Base-by-base conservation (phyloP, 495 filamentous ascomycete genomes). In the Hypoxylon crocopeplum region DNA sequence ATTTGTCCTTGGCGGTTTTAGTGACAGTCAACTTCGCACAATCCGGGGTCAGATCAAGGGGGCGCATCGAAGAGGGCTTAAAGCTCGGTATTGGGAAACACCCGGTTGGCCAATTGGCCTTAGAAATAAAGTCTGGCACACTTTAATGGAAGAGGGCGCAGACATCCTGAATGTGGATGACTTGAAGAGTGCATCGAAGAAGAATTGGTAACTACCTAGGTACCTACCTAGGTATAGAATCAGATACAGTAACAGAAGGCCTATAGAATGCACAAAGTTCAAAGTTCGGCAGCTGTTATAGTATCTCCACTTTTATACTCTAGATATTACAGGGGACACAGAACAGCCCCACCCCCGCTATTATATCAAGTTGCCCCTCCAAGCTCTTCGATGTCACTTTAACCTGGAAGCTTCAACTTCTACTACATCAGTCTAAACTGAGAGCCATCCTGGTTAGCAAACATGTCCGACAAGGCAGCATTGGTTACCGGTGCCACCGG, bases 401-500 rank as follows among this genome's bases (percentile, higher is more conserved):
- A 16, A 19, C 29, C 10, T 30, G 16, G 7, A 27, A n/a, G n/a
- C 45, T 37, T 25, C 15, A 15, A 8, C 11, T 33, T 20, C 29
- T 5, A 20, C 13, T 48, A 12, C 19, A 3, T 33, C 12, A 19
- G 2, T 1, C 24, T 7, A 36, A 48, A 11, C 25, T n/a, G 20
- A 37, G 20, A 13, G 8, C 24, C 3, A 27, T 27, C 24, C n/a
- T n/a, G n/a, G 25, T 46, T 20, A 3, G 8, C 33, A 24, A 11
- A 47, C 5, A 75, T 75, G 72, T 40, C 71, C 2, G n/a, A 29
- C 0, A 75, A 72, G 39, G 87, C 81, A 29, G 91, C 80, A 30
- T 79, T 97, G 16, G 76, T 97, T 40, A 97, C 93, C 20, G 93
- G 93, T 29, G 93, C 90, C 34, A 93, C 84, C 30, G 93, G 93